Percentiles rank a stretch among this genome's conserved stretches.
Evolutionary conservation across 768 basidiomycete species (phyloP).

Genomic region (Udeniomyces megalosporus): DNA sequence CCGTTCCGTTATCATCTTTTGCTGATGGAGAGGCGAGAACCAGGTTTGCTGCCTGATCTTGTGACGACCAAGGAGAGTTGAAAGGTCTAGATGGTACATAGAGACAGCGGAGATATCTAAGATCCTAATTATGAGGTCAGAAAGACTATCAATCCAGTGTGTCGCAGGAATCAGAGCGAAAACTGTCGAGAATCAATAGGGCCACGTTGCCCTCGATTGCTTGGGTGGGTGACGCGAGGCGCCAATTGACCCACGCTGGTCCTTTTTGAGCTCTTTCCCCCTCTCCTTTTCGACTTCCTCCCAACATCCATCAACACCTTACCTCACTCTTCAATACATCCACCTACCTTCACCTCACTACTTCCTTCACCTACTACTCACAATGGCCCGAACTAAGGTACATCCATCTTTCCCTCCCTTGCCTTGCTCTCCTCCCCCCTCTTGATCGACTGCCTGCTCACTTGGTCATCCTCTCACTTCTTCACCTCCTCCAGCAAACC

Average conservation of each 20-base stretch:
- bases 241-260: no score
- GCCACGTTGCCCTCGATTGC: no score
- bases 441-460: background rate
- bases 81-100: background rate
- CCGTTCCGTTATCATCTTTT: no score
- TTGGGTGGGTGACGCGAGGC: no score
- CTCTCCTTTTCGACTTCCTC: background rate
- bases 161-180: no score
- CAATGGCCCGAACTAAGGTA: slow-evolving; percentile 38
- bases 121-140: no score
- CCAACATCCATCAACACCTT: background rate
- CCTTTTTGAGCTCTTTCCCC: no score
- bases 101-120: no score
- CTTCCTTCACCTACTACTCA: background rate
- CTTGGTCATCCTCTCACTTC: slow-evolving; percentile 5
- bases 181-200: no score
- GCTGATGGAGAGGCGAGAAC: no score
- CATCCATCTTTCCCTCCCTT: slow-evolving; percentile 46
- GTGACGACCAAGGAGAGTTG: background rate
- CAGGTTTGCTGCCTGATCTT: no score
- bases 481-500: slow-evolving; percentile 8
- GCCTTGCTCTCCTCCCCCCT: background rate
- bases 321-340: background rate
- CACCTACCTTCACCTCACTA: background rate
- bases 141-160: no score